Conservation (phyloP, 192 early-diverging fungal species). For the Backusella westeae region DNA sequence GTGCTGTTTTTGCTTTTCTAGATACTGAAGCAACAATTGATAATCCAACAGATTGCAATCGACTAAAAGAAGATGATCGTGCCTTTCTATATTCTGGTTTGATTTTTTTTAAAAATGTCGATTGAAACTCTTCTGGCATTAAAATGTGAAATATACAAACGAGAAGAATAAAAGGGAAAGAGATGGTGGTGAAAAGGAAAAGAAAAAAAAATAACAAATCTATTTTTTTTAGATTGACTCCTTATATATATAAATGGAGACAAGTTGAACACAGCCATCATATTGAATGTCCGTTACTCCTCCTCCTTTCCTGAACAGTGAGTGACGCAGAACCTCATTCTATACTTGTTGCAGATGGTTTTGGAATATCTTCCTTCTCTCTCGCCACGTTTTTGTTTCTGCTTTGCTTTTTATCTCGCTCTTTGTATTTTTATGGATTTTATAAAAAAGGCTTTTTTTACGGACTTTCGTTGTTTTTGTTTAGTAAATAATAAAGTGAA, state of each 20-base stretch:
- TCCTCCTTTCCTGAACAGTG: not conserved
- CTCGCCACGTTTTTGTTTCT: not conserved
- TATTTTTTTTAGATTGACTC: slow-evolving; percentile 7
- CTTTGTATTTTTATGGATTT: not conserved
- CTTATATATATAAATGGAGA: not conserved
- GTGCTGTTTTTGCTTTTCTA: not conserved
- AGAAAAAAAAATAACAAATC: not conserved
- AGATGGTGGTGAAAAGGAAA: not conserved
- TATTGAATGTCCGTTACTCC: slow-evolving; percentile 4
- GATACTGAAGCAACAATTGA: slow-evolving; percentile 13
- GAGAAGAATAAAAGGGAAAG: not conserved
- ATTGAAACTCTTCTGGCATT: slow-evolving; percentile 5
- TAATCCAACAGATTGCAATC: slow-evolving; percentile 10
- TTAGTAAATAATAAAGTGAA: slow-evolving; percentile 4
- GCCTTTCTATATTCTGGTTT: not conserved
- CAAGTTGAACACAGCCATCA: not conserved
- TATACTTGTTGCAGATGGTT: slow-evolving; percentile 2
- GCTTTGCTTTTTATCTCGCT: not conserved
- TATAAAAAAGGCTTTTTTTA: not conserved
- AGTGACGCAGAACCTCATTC: slow-evolving; percentile 4
- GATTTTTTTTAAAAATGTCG: slow-evolving; percentile 13
- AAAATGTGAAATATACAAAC: slow-evolving; percentile 2
- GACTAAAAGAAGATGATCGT: not conserved
- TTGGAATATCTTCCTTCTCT: not conserved
- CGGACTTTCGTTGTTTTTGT: not conserved